Percentiles rank a stretch among this genome's conserved stretches.
phyloP scores from a whole-genome alignment of 2,329 filamentous ascomycete species.

The Fusarium haematococcum region DNA sequence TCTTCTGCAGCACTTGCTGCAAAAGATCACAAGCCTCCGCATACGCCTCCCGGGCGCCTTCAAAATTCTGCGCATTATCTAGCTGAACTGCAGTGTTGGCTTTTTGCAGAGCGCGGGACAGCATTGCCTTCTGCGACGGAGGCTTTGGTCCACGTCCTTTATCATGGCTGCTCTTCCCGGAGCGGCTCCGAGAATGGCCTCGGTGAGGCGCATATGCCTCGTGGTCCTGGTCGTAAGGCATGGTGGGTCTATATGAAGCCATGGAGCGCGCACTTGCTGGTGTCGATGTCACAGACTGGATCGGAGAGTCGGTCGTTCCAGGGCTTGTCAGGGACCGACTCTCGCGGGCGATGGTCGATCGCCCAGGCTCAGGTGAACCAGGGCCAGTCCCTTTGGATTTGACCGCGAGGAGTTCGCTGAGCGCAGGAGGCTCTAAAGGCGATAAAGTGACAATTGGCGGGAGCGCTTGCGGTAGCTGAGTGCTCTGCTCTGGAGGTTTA shows the following conservation, averaged over 20 bases:
- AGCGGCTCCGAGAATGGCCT: constrained; percentile 49
- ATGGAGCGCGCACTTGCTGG: constrained; percentile 27
- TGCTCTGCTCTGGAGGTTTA: constrained; percentile 21
- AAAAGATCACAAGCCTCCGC: constrained; percentile 89
- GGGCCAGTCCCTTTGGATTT: constrained; percentile 44
- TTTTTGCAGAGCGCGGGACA: constrained; percentile 94
- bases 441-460: constrained; percentile 42
- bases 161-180: constrained; percentile 50
- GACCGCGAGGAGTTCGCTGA: constrained; percentile 37
- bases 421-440: constrained; percentile 37
- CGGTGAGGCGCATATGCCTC: constrained; percentile 44
- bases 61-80: constrained; percentile 95
- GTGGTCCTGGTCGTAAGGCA: constrained; percentile 49
- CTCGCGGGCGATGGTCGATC: constrained; percentile 39
- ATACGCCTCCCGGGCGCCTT: constrained; percentile 91
- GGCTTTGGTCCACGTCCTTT: constrained; percentile 52
- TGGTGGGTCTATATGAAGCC: constrained; percentile 28
- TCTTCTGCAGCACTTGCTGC: constrained; percentile 87
- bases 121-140: constrained; percentile 92
- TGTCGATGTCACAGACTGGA: constrained; percentile 31
- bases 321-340: constrained; percentile 44
- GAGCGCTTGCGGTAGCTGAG: constrained; percentile 33
- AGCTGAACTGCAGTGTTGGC: constrained; percentile 95
- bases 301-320: constrained; percentile 26
- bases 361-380: constrained; percentile 40